A percentile compares a stretch with the other conserved stretches of the same genome.
Conservation (phyloP, 345 rosid species). For the Abelmoschus esculentus region DNA sequence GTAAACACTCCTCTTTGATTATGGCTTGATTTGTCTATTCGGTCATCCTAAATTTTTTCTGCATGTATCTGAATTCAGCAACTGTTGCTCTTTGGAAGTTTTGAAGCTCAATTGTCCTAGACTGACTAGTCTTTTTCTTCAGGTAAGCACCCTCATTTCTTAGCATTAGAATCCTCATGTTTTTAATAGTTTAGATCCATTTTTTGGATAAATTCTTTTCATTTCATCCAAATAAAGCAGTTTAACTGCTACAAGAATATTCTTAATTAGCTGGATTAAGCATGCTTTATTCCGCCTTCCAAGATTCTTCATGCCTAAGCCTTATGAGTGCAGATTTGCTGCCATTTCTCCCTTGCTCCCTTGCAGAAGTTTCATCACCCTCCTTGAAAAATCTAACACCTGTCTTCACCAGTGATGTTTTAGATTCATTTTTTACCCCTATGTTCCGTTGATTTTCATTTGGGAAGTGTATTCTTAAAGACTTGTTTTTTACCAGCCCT, state of each 20-base stretch:
- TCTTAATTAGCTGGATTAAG: no score
- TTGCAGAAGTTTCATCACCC: no score
- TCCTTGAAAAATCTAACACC: no score
- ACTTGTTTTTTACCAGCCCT: background rate
- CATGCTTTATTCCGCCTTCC: no score
- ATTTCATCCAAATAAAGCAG: no score
- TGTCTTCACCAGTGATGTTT: background rate
- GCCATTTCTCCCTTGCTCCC: no score
- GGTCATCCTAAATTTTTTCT: background rate
- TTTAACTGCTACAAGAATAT: no score
- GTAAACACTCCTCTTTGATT: background rate
- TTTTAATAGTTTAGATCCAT: background rate
- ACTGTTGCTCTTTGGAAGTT: slow-evolving; percentile 76
- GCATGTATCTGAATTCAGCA: slow-evolving; percentile 33
- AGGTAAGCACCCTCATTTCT: slow-evolving; percentile 30
- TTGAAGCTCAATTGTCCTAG: slow-evolving; percentile 75
- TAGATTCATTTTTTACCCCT: background rate
- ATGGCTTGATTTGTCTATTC: background rate
- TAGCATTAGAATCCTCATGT: background rate
- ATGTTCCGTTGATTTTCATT: background rate
- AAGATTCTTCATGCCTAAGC: no score
- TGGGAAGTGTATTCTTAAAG: background rate
- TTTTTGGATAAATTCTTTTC: no score
- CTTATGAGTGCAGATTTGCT: no score
- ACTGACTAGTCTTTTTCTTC: slow-evolving; percentile 83